These are phyloP conservation scores for Fusarium tuaranense DNA, from an alignment of 2,329 filamentous ascomycete species.

Conservation along the genomic window DNA sequence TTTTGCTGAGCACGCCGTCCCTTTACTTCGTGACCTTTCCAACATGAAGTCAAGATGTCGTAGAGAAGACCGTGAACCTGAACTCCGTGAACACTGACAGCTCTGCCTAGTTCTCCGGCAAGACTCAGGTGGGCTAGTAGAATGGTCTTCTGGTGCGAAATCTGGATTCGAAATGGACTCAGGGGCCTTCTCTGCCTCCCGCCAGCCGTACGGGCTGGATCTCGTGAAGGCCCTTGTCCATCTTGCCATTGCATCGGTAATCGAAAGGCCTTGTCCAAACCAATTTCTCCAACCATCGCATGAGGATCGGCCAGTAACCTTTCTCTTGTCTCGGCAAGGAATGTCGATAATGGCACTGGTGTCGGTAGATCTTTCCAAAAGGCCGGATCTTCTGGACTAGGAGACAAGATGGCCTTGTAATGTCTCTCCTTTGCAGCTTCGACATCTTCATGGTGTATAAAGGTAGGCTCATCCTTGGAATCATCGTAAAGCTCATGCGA, in stretches of 20 bases:
- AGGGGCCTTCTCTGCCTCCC: constrained; percentile 75
- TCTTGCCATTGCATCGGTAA: constrained; percentile 70
- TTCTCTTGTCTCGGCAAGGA: constrained; percentile 65
- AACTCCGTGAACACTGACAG: constrained; percentile 77
- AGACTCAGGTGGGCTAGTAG: constrained; percentile 73
- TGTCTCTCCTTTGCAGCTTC: constrained; percentile 31
- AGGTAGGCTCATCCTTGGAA: not conserved
- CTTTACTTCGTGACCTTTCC: constrained; percentile 74
- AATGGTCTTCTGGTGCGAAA: constrained; percentile 73
- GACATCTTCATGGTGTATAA: not conserved
- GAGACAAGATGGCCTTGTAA: constrained; percentile 32
- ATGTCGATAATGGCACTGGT: constrained; percentile 67
- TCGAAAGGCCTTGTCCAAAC: constrained; percentile 78
- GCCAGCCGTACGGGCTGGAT: constrained; percentile 66
- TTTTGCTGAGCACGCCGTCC: constrained; percentile 59
- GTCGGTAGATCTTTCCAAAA: constrained; percentile 60
- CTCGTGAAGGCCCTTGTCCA: constrained; percentile 27
- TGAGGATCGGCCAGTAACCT: constrained; percentile 67
- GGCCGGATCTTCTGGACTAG: constrained; percentile 23
- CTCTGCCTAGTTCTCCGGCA: constrained; percentile 72
- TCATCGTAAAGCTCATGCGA: constrained; percentile 40
- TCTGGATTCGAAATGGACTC: constrained; percentile 72
- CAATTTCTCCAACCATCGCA: constrained; percentile 79
- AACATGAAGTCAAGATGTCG: constrained; percentile 67
- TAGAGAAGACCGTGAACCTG: constrained; percentile 77